Conservation (phyloP, 2,329 filamentous ascomycete genomes). For the Trichoderma aggressivum region DNA sequence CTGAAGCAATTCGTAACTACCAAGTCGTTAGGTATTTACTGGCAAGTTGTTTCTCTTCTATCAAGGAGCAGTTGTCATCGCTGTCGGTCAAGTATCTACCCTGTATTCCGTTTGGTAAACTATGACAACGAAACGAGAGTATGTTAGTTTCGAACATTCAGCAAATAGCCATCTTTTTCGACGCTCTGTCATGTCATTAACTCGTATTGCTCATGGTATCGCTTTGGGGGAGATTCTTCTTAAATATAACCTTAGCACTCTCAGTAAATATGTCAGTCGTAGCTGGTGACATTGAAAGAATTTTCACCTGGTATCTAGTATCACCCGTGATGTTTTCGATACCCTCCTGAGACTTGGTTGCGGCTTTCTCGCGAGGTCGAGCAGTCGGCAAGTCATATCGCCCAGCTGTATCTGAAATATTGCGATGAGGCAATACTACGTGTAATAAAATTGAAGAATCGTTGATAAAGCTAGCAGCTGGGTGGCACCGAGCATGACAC, state of each 20-base stretch:
- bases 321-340: not conserved
- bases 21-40: not conserved
- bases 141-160: not conserved
- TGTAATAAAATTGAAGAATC: not conserved
- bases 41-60: not conserved
- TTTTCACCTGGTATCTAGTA: not conserved
- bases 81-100: not conserved
- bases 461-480: not conserved
- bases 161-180: not conserved
- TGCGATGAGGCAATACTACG: not conserved
- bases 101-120: not conserved
- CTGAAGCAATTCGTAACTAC: not conserved
- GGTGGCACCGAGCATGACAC: not conserved
- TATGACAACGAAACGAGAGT: no score
- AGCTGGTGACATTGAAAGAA: not conserved
- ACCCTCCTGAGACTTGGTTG: not conserved
- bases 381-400: not conserved
- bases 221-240: not conserved
- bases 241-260: not conserved
- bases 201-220: not conserved
- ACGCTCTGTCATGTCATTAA: not conserved
- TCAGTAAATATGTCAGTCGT: not conserved
- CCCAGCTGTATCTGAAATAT: not conserved
- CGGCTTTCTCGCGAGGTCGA: not conserved
- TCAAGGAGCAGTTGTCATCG: not conserved